Base-by-base conservation (phyloP, 805 yeast species). In the Candida endomychidarum region DNA sequence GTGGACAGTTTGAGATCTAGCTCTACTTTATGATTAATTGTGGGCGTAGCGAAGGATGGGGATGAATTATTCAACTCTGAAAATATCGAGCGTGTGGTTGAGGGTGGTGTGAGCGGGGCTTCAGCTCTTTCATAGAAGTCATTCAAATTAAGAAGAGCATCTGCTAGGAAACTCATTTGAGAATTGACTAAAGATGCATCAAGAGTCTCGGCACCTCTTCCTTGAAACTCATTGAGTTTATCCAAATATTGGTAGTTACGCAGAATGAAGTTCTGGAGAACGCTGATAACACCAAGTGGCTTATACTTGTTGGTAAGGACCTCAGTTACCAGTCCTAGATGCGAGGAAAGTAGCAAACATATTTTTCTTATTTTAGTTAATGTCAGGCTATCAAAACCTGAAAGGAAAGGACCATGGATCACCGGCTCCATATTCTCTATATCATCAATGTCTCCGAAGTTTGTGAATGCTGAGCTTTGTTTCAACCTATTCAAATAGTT, bases 261-360 rank as follows among this genome's bases (percentile, higher is more conserved):
- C 25, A 22, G 38, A 10, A 35, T 14, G 20, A 22, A 33, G 24
- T 33, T 33, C 21, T 28, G 32, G n/a, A 21, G 35, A 3, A 31
- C 35, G 10, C 18, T 26, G n/a, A 75, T 65, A 9, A 77, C 83
- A 1, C 83, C 83, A 36, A 75, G 53, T 21, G 63, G 65, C 25
- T 74, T 65, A 49, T 77, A 74, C 53, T 78, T 78, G 40, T 73
- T 74, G 21, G 68, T 54, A 23, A 78, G 57, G 11, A 76, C 78
- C 41, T 77, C 82, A 2, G 80, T 72, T 17, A 76, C 73, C 42
- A 64, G 60, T 36, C 65, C 52, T 27, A 76, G 59, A 23, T 72
- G 72, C 37, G 62, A 60, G 30, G 71, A 57, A 40, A 78, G 58
- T 61, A 71, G 61, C 19, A 74, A 46, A 7, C 75, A 62, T 18